Percentiles rank a stretch among this genome's conserved stretches.
Evolutionary conservation across 2,329 filamentous ascomycete genomes (phyloP).

Genomic region (Laburnicola sp.): DNA sequence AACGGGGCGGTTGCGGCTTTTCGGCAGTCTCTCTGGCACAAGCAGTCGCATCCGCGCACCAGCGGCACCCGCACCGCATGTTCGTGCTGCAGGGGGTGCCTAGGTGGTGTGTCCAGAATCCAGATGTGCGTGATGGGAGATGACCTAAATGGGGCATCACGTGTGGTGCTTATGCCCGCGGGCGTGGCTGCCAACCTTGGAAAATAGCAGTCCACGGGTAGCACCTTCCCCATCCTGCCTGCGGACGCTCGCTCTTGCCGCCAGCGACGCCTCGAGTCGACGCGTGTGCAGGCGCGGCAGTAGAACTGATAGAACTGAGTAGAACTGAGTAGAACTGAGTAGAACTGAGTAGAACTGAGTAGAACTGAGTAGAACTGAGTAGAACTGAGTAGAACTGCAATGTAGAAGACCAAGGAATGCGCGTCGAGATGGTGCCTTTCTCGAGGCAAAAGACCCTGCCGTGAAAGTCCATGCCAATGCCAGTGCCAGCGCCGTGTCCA

Average conservation of each 20-base stretch:
- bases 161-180: not conserved
- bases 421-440: no score
- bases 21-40: not conserved
- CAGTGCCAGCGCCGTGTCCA: not conserved
- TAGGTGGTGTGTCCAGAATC: no score
- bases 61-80: no score
- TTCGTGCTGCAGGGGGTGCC: no score
- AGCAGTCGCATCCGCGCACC: not conserved
- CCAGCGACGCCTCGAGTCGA: not conserved
- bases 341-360: no score
- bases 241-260: not conserved
- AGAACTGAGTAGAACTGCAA: no score
- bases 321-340: no score
- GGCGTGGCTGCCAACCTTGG: not conserved
- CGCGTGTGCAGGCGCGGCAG: no score
- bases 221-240: constrained; percentile 7
- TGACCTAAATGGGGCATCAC: not conserved
- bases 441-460: not conserved
- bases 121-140: not conserved
- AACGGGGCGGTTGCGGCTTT: constrained; percentile 2
- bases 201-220: no score
- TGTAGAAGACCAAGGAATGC: no score
- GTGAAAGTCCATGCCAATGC: not conserved
- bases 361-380: no score
- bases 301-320: no score